These are phyloP conservation scores for Naganishia antarctica DNA, from an alignment of 768 basidiomycete species.

Conservation along the genomic window DNA sequence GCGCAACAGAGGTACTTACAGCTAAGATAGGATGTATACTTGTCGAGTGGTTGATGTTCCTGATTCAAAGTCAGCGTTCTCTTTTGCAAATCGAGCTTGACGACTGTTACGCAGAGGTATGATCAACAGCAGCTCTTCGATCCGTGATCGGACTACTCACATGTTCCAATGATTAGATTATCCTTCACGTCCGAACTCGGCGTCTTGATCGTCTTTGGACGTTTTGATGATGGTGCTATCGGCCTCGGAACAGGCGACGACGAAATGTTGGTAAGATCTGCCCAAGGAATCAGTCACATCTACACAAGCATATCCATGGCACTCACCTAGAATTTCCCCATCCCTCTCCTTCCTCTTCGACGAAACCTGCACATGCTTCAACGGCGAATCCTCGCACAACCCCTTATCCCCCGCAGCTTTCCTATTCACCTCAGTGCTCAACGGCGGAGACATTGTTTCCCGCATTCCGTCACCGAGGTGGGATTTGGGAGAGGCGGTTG, in stretches of 20 bases:
- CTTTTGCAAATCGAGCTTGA: slow-evolving; percentile 11
- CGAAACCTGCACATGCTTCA: neutral
- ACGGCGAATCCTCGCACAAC: neutral
- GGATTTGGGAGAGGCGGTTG: neutral
- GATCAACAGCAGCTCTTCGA: no score
- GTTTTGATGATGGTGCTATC: neutral
- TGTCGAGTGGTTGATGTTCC: slow-evolving; percentile 15
- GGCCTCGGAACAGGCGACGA: neutral
- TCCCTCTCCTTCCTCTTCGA: slow-evolving; percentile 15
- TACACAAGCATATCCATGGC: neutral
- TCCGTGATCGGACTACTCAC: neutral
- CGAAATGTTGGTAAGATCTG: no score
- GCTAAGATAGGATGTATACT: slow-evolving; percentile 1
- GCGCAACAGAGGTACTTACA: neutral
- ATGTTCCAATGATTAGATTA: slow-evolving; percentile 1
- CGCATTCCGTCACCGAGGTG: neutral
- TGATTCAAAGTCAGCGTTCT: neutral
- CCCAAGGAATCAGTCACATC: no score
- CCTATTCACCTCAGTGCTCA: neutral
- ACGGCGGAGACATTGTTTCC: slow-evolving; percentile 6
- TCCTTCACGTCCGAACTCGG: neutral
- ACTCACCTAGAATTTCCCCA: neutral
- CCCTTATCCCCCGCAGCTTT: neutral
- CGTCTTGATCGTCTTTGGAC: neutral
- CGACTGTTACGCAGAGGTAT: no score